Conservation (phyloP, 108 stramenopile genomes). For the Pseudonitzschia multiseries region DNA sequence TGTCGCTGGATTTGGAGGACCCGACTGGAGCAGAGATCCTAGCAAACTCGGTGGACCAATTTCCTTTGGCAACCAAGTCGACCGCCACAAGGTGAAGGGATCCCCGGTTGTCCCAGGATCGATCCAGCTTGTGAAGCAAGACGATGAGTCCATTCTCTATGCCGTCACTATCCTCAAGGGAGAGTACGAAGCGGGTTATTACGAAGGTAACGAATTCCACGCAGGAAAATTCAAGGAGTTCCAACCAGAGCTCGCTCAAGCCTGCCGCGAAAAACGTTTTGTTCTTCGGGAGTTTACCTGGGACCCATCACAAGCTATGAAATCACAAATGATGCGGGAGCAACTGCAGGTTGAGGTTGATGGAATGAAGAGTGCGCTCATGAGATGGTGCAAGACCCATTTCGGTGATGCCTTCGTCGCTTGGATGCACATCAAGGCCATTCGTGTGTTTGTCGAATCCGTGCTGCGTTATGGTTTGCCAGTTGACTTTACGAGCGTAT, state of each 20-base stretch:
- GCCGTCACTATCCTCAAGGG: slow-evolving; percentile 90
- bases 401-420: slow-evolving; percentile 95
- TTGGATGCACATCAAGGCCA: slow-evolving; percentile 98
- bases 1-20: slow-evolving; percentile 88
- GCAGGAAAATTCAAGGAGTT: slow-evolving; percentile 87
- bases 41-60: slow-evolving; percentile 66
- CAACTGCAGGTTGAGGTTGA: slow-evolving; percentile 88
- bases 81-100: slow-evolving; percentile 81
- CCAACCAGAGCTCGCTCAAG: slow-evolving; percentile 77
- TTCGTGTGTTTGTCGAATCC: slow-evolving; percentile 96
- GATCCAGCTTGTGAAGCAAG: slow-evolving; percentile 65
- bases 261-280: slow-evolving; percentile 90
- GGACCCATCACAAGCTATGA: slow-evolving; percentile 79
- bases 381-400: slow-evolving; percentile 97
- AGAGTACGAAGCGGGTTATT: slow-evolving; percentile 92
- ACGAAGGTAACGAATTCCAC: slow-evolving; percentile 86
- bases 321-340: slow-evolving; percentile 75
- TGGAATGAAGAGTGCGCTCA: slow-evolving; percentile 82
- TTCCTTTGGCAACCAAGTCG: slow-evolving; percentile 69
- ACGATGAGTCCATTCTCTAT: slow-evolving; percentile 84
- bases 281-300: slow-evolving; percentile 85
- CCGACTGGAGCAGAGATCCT: slow-evolving; percentile 80
- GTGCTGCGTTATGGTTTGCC: slow-evolving; percentile 96
- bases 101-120: slow-evolving; percentile 94
- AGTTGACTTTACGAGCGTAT: slow-evolving; percentile 90